Conservation (phyloP, 345 rosid species). For the Eucalyptus lansdowneana region DNA sequence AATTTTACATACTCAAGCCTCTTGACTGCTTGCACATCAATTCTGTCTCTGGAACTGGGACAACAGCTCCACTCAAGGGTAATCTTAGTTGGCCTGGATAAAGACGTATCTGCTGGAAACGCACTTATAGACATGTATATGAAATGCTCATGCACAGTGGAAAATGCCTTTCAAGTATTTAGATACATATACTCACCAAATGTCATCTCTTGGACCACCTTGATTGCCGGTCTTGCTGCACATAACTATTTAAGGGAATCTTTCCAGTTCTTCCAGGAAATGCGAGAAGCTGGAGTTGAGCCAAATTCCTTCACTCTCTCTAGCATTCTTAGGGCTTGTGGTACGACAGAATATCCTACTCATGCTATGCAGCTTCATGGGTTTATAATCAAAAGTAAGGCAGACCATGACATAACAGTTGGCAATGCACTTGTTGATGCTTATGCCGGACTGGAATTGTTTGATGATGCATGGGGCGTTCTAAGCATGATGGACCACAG, state of each 20-base stretch:
- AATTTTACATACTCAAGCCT: slow-evolving; percentile 8
- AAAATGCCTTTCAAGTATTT: slow-evolving; percentile 33
- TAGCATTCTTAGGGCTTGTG: slow-evolving; percentile 32
- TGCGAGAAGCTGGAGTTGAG: slow-evolving; percentile 35
- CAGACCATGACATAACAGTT: slow-evolving; percentile 9
- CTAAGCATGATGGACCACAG: slow-evolving; percentile 24
- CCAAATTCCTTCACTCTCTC: slow-evolving; percentile 51
- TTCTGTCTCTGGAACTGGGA: slow-evolving; percentile 29
- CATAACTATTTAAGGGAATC: slow-evolving; percentile 28
- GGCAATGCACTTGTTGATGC: slow-evolving; percentile 58
- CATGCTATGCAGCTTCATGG: slow-evolving; percentile 37
- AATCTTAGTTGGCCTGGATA: slow-evolving; percentile 30
- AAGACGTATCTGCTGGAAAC: slow-evolving; percentile 41
- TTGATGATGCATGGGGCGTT: slow-evolving; percentile 35
- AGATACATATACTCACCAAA: slow-evolving; percentile 27
- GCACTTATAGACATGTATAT: slow-evolving; percentile 58
- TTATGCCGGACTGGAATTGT: slow-evolving; percentile 31
- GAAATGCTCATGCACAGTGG: slow-evolving; percentile 31
- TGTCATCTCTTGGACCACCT: slow-evolving; percentile 65
- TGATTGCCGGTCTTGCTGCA: slow-evolving; percentile 45
- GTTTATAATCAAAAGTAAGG: slow-evolving; percentile 22
- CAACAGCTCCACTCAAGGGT: slow-evolving; percentile 48
- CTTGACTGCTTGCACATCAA: slow-evolving; percentile 24
- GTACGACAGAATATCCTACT: slow-evolving; percentile 1
- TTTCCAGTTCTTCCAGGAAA: slow-evolving; percentile 17